Conservation (phyloP, 2,329 filamentous ascomycete species). For the Blastomyces emzantsi region DNA sequence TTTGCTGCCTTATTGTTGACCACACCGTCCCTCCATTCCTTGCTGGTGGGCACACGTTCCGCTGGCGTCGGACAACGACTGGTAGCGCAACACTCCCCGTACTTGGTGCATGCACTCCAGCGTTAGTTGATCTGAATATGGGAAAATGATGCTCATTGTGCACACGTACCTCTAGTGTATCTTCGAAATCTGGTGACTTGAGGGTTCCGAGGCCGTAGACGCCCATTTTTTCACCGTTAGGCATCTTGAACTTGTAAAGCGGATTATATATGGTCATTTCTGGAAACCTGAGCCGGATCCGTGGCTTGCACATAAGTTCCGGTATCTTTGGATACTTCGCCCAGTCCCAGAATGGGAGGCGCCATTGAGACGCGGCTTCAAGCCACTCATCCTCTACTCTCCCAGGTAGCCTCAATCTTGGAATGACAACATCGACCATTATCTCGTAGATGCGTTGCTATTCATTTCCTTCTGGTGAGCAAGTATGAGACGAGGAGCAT, state of each 20-base stretch:
- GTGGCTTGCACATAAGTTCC: neutral
- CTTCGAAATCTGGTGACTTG: neutral
- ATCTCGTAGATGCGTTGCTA: slow-evolving; percentile 33
- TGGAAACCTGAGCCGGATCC: neutral
- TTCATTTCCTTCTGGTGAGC: neutral
- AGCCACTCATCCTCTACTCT: slow-evolving; percentile 38
- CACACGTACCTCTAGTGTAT: neutral
- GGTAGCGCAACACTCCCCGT: neutral
- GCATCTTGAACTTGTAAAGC: slow-evolving; percentile 28
- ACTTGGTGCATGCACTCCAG: neutral
- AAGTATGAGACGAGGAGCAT: neutral
- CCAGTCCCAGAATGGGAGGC: slow-evolving; percentile 45
- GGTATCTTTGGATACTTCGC: slow-evolving; percentile 21
- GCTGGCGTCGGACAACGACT: neutral
- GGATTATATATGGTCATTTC: slow-evolving; percentile 20
- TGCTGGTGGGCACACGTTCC: neutral
- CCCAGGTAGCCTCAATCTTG: slow-evolving; percentile 29
- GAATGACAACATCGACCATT: slow-evolving; percentile 27
- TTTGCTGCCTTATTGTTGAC: neutral
- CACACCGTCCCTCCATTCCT: neutral
- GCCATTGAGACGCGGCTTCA: slow-evolving; percentile 34
- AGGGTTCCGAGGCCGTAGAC: neutral
- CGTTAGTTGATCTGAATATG: neutral
- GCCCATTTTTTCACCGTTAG: neutral
- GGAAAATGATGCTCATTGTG: neutral